Evolutionary conservation across 1,284 basidiomycete genomes (phyloP), one percentile per base, ranked within the genome.

Genomic region (Ceratobasidium sp.): DNA sequence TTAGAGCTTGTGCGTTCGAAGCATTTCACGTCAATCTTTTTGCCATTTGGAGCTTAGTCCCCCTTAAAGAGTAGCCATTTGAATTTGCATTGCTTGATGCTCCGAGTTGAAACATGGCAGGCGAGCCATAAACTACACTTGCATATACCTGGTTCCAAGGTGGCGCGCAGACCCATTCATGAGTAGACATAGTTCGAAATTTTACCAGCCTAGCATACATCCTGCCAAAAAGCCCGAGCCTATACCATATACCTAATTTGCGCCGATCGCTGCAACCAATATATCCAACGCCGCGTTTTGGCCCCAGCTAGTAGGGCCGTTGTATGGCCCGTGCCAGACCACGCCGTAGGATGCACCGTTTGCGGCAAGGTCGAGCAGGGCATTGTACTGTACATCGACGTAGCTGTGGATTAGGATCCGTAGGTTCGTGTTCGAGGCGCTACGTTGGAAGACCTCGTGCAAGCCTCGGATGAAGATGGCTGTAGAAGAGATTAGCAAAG

Each of bases 371-470:
- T 65, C 60, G 25, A 65, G 60, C 12, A 65, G 60, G 12, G 60
- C 60, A 29, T 65, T 65, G 50, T 65, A 65, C 25, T 65, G 60
- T 49, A 65, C 60, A n/a, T 65, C 60, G 22, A 65, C 49, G 31
- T 65, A 65, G 60, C 60, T 65, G 35, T 65, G 60, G 25, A 65
- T 65, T 6, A 65, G 49, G 25, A 53, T 65, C 5, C 49, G 60
- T 20, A 65, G 35, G 20, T 65, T 49, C 49, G 52, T 65, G 47
- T 65, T 53, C 34, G 8, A 10, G n/a, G 32, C 35, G 34, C 60
- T 65, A 2, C 60, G 47, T 17, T 65, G 47, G 32, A 50, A 65
- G 34, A 53, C 47, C 31, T 65, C 60, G 60, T 35, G 27, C 12
- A 65, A 49, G 13, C 60, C 60, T 20, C 60, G 60, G 15, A 42